Evolutionary conservation across 1,284 basidiomycete genomes (phyloP).

Genomic region (Ustanciosporium gigantosporum): DNA sequence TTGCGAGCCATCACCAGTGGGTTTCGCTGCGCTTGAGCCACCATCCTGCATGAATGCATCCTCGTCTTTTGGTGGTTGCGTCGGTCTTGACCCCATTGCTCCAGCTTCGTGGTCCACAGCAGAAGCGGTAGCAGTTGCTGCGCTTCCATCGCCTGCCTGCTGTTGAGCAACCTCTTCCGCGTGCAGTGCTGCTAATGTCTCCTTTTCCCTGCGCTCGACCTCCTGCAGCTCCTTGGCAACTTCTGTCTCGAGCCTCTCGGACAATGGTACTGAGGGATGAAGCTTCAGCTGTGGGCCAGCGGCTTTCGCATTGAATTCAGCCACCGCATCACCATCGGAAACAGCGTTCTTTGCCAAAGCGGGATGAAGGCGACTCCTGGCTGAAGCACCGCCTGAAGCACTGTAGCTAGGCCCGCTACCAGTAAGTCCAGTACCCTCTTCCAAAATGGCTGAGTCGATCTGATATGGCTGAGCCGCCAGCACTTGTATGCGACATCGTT

Average conservation of each 20-base stretch:
- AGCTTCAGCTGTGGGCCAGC: conserved; percentile 58
- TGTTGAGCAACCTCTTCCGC: conserved; percentile 29
- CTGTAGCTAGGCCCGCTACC: conserved; percentile 51
- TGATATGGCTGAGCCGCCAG: conserved; percentile 50
- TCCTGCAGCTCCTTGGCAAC: conserved; percentile 52
- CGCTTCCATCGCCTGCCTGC: conserved; percentile 4
- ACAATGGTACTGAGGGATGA: conserved; percentile 50
- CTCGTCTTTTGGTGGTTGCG: conserved; percentile 4
- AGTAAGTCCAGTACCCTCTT: conserved; percentile 59
- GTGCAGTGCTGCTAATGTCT: conserved; percentile 20
- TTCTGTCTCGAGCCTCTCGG: conserved; percentile 53
- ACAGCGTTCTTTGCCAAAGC: conserved; percentile 42
- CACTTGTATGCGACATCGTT: conserved; percentile 82
- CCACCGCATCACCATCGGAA: conserved; percentile 49
- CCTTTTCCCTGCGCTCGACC: conserved; percentile 32
- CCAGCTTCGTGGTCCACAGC: too few relatives aligned
- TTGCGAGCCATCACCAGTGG: conserved; percentile 7
- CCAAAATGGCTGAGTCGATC: conserved; percentile 49
- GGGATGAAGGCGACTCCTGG: conserved; percentile 26
- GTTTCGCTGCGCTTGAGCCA: neutral
- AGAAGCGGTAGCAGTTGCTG: too few relatives aligned
- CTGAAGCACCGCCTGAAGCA: conserved; percentile 8
- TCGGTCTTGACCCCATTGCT: neutral
- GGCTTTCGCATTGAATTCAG: conserved; percentile 53
- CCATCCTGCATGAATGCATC: conserved; percentile 35